Base-by-base conservation (phyloP, 306 rosid genomes). In the Fagus crenata region DNA sequence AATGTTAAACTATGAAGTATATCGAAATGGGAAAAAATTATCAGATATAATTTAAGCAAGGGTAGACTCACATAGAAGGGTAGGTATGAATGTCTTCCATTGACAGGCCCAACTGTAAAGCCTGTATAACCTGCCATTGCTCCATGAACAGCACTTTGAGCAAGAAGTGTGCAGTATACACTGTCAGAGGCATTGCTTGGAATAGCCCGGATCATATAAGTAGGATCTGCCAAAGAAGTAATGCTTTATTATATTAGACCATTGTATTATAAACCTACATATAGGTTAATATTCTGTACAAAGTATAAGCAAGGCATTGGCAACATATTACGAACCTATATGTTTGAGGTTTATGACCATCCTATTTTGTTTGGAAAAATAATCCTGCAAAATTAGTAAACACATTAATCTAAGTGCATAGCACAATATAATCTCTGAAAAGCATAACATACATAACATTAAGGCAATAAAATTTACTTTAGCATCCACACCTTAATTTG, bases 51-150 rank as follows among this genome's bases (percentile, higher is more conserved):
- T 33, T 59, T 17, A 56, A 37, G 73, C 40, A 59, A 33, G 77
- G 53, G 75, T 33, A 67, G 74, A 89, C 99, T 88, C 71, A 95
- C 97, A 43, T 90, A 76, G 78, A 92, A 92, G 46, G 97, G 99
- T 86, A 92, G 89, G 65, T 87, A 92, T 53, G 97, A 82, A 49
- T 95, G 88, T 89, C 97, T 90, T 89, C 97, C 99, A 60, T 92
- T 89, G 64, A 95, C 97, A 65, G 87, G 93, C 46, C 97, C 97
- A 42, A 83, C 86, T 1, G 96, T 87, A 64, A 85, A 88, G 73
- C 99, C 97, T 6, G 97, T 89, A 65, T 95, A 95, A 17, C 97
- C 99, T 53, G 99, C 97, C 99, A 95, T 92, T 75, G 97, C 97
- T 74, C 97, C 99, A 85, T 95, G 99, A 67, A 91, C 87, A 51